These are phyloP conservation scores for Pterocarpus santalinus DNA, from an alignment of 306 rosid species.

Conservation along the genomic window DNA sequence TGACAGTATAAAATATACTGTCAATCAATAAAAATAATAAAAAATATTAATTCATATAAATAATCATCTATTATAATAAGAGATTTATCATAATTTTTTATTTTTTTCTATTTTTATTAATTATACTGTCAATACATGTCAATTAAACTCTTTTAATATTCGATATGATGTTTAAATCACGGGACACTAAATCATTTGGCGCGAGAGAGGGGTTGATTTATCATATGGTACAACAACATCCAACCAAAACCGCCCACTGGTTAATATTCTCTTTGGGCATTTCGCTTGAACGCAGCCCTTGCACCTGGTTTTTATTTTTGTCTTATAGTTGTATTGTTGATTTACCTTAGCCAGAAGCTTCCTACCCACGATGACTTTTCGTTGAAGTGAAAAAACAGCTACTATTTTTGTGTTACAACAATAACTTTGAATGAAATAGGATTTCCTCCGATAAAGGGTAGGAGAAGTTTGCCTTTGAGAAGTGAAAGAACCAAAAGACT, in stretches of 20 bases:
- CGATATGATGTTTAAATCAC: too few species aligned
- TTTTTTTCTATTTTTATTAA: too few species aligned
- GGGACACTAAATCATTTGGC: neutral
- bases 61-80: too few species aligned
- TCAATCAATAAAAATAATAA: too few species aligned
- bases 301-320: constrained; percentile 65
- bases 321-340: neutral
- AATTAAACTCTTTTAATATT: too few species aligned
- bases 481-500: constrained; percentile 41
- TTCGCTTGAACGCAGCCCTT: neutral
- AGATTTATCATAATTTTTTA: too few species aligned
- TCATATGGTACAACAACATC: constrained; percentile 28
- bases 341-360: neutral
- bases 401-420: constrained; percentile 8
- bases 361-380: neutral
- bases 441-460: neutral
- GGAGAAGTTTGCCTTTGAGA: neutral
- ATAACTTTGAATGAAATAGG: neutral
- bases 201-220: neutral
- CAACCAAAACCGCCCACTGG: constrained; percentile 56
- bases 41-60: too few species aligned
- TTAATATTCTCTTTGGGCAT: constrained; percentile 16
- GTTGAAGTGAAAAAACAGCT: neutral
- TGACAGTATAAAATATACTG: too few species aligned
- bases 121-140: too few species aligned